phyloP scores from a whole-genome alignment of 2,329 filamentous ascomycete genomes.

The Colletotrichum acutatum region DNA sequence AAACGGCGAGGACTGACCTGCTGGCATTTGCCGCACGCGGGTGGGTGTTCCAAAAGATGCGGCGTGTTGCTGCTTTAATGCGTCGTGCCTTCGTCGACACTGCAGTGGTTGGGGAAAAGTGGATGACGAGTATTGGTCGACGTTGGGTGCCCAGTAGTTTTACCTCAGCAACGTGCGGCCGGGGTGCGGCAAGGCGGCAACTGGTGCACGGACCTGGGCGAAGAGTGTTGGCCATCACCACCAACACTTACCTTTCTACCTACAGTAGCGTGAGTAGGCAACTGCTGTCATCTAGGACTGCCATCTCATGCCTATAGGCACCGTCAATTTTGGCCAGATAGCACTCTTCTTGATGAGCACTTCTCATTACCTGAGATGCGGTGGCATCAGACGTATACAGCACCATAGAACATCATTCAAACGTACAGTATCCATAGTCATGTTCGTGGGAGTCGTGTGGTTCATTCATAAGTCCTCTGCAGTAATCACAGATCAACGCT shows the following conservation, averaged over 20 bases:
- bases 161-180: background rate
- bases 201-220: conserved; percentile 12
- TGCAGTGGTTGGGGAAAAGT: conserved; percentile 13
- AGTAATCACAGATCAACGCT: background rate
- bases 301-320: no score
- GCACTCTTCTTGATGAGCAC: background rate
- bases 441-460: background rate
- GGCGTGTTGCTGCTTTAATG: conserved; percentile 36
- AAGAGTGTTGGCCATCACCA: background rate
- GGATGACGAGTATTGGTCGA: background rate
- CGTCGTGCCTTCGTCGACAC: conserved; percentile 4
- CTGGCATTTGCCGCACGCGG: conserved; percentile 2
- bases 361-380: background rate
- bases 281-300: no score
- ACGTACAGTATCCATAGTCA: background rate
- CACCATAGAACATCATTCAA: no score
- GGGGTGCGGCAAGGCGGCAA: conserved; percentile 21
- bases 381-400: no score
- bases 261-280: no score
- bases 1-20: conserved; percentile 16
- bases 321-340: background rate
- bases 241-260: no score
- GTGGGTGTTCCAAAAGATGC: background rate
- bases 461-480: background rate
- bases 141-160: background rate